Base-by-base conservation (phyloP, 352 stramenopile species). In the Pythium vanterpoolii region DNA sequence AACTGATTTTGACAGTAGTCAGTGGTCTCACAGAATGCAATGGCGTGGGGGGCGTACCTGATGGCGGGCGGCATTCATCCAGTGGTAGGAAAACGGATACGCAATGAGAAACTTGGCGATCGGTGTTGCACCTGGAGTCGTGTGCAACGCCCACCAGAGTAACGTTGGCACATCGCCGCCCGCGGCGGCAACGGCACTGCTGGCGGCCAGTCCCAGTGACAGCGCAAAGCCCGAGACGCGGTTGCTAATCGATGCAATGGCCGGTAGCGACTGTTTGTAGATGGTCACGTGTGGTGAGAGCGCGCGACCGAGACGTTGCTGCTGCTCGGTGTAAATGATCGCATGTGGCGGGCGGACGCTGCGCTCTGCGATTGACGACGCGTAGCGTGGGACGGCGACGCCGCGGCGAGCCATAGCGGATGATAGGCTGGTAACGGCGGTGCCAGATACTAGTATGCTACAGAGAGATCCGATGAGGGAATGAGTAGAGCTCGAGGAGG, bases 251-350 rank as follows among this genome's bases (percentile, higher is more conserved):
- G 89, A 98, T 28, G 89, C 86, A n/a, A 98, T 60, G 31, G 96
- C 96, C 23, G 79, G 85, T 18, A 98, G 71, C 5, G 96, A 95
- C 66, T 98, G 98, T 48, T 87, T 79, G 79, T 99, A 99, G 69
- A 98, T 96, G 45, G 83, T 95, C 38, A 99, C 93, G 72, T 98
- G 92, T n/a, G 97, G 97, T 51, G 90, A 98, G 13, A 99, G 73
- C 13, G 96, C 96, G 28, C 93, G 89, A 16, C 90, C 92, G 19
- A 94, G 89, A 39, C 81, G 73, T 23, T 85, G 77, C 79, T 97
- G 95, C 24, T 83, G 80, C 59, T 89, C 70, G 27, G 81, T 91
- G 68, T 98, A 98, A 43, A 66, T 62, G 33, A 73, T 39, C 9
- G 43, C 52, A 19, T 40, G 50, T 10, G 55, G 44, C n/a, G 44